Evolutionary conservation across 176 grass and related monocot genomes (phyloP).

Genomic region (Oryza longistaminata): DNA sequence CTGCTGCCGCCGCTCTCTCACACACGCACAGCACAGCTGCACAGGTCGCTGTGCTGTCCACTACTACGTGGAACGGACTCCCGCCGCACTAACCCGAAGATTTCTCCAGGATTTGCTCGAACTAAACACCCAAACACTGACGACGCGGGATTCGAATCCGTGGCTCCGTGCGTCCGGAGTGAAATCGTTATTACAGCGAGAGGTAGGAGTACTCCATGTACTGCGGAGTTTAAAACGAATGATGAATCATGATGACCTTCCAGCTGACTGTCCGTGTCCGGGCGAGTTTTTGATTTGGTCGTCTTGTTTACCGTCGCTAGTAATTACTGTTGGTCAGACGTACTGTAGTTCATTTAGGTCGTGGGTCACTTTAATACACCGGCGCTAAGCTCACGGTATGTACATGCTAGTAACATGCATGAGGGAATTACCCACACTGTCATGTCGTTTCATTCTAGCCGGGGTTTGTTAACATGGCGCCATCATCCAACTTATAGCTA

Average conservation of each 20-base stretch:
- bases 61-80: constrained; percentile 31
- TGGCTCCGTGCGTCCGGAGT: background rate
- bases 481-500: background rate
- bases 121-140: background rate
- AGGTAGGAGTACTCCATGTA: background rate
- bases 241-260: background rate
- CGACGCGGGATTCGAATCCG: background rate
- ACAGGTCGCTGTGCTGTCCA: constrained; percentile 14
- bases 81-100: background rate
- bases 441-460: background rate
- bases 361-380: background rate
- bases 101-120: background rate
- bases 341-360: background rate
- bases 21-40: too few relatives aligned
- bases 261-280: background rate
- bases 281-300: background rate
- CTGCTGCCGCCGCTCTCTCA: background rate
- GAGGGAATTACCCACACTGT: background rate
- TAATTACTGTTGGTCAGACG: background rate
- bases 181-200: background rate
- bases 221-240: background rate
- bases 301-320: background rate
- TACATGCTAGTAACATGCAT: background rate
- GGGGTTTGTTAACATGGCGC: background rate
- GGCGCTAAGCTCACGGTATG: background rate